Conservation (phyloP, 2,329 filamentous ascomycete genomes). For the Metarhizium robertsii region DNA sequence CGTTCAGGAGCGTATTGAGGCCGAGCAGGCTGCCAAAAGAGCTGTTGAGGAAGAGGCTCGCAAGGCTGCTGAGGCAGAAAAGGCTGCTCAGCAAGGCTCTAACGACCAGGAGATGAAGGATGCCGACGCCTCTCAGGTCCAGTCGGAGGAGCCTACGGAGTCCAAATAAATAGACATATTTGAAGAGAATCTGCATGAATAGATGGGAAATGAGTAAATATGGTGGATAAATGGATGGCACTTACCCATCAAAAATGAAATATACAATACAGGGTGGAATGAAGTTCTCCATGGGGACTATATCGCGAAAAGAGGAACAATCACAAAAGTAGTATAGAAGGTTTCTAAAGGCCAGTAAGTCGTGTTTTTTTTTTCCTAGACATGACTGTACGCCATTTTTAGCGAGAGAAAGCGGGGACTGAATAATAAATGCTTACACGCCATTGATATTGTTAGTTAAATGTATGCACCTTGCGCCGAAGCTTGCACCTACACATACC, state of each 20-base stretch:
- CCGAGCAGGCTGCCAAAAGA: slow-evolving; percentile 70
- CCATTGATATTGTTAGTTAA: neutral
- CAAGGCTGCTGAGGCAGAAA: slow-evolving; percentile 43
- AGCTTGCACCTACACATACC: neutral
- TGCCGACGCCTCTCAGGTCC: slow-evolving; percentile 43
- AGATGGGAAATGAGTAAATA: slow-evolving; percentile 11
- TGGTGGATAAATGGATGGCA: neutral
- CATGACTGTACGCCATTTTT: neutral
- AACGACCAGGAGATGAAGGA: slow-evolving; percentile 58
- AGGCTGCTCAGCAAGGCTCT: slow-evolving; percentile 34
- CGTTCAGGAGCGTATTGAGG: slow-evolving; percentile 65
- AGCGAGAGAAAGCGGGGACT: neutral
- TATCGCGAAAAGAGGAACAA: neutral
- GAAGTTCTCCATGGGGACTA: neutral
- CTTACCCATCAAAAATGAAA: neutral
- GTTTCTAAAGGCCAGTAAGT: neutral
- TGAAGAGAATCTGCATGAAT: slow-evolving; percentile 1
- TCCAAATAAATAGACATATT: slow-evolving; percentile 21
- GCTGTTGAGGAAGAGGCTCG: slow-evolving; percentile 45
- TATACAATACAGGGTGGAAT: neutral
- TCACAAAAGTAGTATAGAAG: slow-evolving; percentile 3
- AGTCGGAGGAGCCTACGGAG: slow-evolving; percentile 35
- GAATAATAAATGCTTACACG: neutral
- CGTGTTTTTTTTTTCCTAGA: neutral
- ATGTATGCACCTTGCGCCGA: neutral